A percentile compares a stretch with the other conserved stretches of the same genome.
Conservation (phyloP, 2,329 filamentous ascomycete genomes). For the Aspergillus awamori region DNA sequence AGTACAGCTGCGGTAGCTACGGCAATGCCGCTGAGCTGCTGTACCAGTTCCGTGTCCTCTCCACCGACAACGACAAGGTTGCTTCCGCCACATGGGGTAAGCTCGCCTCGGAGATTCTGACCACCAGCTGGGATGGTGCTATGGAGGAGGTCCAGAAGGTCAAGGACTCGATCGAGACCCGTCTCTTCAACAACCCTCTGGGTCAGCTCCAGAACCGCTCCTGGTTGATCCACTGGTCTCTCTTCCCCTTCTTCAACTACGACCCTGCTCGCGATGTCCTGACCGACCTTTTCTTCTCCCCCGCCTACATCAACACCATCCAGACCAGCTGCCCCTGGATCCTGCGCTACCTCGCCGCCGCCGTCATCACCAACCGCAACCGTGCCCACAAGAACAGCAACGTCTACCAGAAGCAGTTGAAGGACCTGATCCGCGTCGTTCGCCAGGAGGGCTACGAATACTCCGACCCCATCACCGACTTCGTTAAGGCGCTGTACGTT, state of each 20-base stretch:
- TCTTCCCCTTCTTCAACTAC: slow-evolving; percentile 99
- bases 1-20: slow-evolving; percentile 97
- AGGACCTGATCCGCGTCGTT: slow-evolving; percentile 93
- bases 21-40: slow-evolving; percentile 85
- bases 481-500: slow-evolving; percentile 93
- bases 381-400: slow-evolving; percentile 76
- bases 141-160: slow-evolving; percentile 90
- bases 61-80: slow-evolving; percentile 98
- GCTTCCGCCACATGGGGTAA: slow-evolving; percentile 96
- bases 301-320: slow-evolving; percentile 98
- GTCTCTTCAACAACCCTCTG: slow-evolving; percentile 93
- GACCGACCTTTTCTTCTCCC: slow-evolving; percentile 95
- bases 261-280: slow-evolving; percentile 86
- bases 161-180: slow-evolving; percentile 88
- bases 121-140: slow-evolving; percentile 90
- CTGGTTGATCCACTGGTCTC: slow-evolving; percentile 96
- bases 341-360: slow-evolving; percentile 87
- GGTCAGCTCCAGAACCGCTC: slow-evolving; percentile 95
- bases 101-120: slow-evolving; percentile 92
- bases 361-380: slow-evolving; percentile 90
- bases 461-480: slow-evolving; percentile 91
- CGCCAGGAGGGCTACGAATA: slow-evolving; percentile 98
- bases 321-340: slow-evolving; percentile 98
- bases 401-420: slow-evolving; percentile 95
- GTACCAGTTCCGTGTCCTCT: slow-evolving; percentile 97